Percentiles rank a stretch among this genome's conserved stretches.
These are phyloP conservation scores for Amaranthus cruentus DNA, from an alignment of 148 eudicot genomes.

Conservation along the genomic window DNA sequence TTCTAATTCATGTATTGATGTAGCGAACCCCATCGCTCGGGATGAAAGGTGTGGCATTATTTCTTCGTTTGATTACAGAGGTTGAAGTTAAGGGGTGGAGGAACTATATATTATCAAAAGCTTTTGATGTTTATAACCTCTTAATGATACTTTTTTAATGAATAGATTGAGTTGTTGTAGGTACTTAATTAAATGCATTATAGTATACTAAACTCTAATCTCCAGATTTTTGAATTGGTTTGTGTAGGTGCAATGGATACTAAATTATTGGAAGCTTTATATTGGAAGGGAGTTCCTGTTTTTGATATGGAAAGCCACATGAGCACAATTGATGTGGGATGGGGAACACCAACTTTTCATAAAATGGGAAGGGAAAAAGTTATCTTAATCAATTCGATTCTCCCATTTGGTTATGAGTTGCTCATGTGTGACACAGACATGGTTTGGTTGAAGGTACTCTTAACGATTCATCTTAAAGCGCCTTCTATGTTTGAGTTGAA, in stretches of 20 bases:
- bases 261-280: slow-evolving; percentile 80
- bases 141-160: background rate
- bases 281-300: slow-evolving; percentile 91
- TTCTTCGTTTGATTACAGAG: too few species aligned
- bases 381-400: slow-evolving; percentile 71
- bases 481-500: background rate
- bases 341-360: slow-evolving; percentile 96
- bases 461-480: slow-evolving; percentile 1
- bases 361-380: slow-evolving; percentile 99
- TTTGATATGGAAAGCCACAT: slow-evolving; percentile 99
- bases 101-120: background rate
- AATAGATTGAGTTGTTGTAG: background rate
- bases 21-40: too few species aligned
- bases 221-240: slow-evolving; percentile 8
- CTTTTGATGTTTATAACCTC: background rate
- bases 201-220: too few species aligned
- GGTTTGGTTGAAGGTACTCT: slow-evolving; percentile 93
- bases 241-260: slow-evolving; percentile 96
- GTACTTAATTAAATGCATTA: background rate
- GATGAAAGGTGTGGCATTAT: too few species aligned
- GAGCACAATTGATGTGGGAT: slow-evolving; percentile 94
- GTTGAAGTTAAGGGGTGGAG: background rate
- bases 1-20: too few species aligned
- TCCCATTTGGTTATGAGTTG: slow-evolving; percentile 83
- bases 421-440: slow-evolving; percentile 98